Evolutionary conservation across 768 basidiomycete genomes (phyloP).

Genomic region (Podaxis mareebaensis): DNA sequence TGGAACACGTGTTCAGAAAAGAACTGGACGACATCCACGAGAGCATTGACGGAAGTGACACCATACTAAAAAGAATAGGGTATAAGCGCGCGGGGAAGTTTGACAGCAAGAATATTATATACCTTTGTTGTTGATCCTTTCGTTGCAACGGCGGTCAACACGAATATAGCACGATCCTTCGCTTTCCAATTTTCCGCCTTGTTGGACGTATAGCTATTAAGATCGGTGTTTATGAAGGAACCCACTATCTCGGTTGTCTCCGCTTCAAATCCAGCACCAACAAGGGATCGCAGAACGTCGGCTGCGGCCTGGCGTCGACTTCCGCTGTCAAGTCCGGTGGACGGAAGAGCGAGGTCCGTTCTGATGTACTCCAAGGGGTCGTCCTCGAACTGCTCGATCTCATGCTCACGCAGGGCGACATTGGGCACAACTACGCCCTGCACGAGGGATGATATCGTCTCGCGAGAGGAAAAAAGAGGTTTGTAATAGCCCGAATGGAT

Average conservation of each 20-base stretch:
- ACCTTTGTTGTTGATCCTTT: constrained; percentile 86
- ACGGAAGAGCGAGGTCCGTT: constrained; percentile 73
- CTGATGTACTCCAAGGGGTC: constrained; percentile 95
- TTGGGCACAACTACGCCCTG: constrained; percentile 95
- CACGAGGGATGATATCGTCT: constrained; percentile 79
- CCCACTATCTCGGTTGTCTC: constrained; percentile 89
- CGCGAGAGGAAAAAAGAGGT: constrained; percentile 75
- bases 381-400: constrained; percentile 95
- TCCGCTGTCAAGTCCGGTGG: constrained; percentile 64
- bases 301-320: constrained; percentile 93
- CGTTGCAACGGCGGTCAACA: constrained; percentile 92
- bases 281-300: constrained; percentile 92
- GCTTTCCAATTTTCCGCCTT: constrained; percentile 74
- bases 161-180: constrained; percentile 92
- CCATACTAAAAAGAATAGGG: constrained; percentile 60
- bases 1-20: constrained; percentile 90
- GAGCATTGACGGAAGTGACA: constrained; percentile 88
- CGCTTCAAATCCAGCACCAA: constrained; percentile 74
- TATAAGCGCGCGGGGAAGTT: constrained; percentile 8
- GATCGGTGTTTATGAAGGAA: constrained; percentile 76
- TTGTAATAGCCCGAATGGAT: constrained; percentile 88
- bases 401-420: constrained; percentile 82
- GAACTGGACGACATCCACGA: constrained; percentile 94
- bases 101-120: constrained; percentile 21
- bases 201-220: constrained; percentile 68